These are phyloP conservation scores for Passiflora organensis DNA, from an alignment of 345 rosid genomes.

Conservation along the genomic window DNA sequence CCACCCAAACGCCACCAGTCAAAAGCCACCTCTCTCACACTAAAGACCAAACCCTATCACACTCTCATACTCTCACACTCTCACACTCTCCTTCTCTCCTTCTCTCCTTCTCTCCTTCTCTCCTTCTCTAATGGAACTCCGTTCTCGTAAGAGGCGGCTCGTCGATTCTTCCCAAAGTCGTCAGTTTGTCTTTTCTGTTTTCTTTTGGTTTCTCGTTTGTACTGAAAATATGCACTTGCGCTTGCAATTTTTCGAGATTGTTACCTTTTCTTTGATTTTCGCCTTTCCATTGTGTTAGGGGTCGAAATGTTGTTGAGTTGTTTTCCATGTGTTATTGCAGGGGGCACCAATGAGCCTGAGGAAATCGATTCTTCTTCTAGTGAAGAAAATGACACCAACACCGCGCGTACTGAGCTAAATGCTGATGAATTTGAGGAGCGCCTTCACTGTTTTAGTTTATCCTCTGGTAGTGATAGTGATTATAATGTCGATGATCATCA, in stretches of 20 bases:
- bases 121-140: slow-evolving; percentile 17
- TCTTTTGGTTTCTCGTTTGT: not conserved
- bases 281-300: too few relatives aligned
- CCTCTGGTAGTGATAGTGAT: slow-evolving; percentile 37
- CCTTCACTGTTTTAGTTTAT: slow-evolving; percentile 2
- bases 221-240: not conserved
- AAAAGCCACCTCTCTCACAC: too few relatives aligned
- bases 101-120: too few relatives aligned
- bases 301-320: not conserved
- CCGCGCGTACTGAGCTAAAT: not conserved
- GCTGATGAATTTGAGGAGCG: slow-evolving; percentile 12
- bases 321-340: not conserved
- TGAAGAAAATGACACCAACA: not conserved
- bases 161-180: not conserved
- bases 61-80: too few relatives aligned
- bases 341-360: not conserved
- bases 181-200: not conserved
- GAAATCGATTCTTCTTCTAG: not conserved
- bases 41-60: too few relatives aligned
- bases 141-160: slow-evolving; percentile 15
- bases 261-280: too few relatives aligned
- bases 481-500: slow-evolving; percentile 2
- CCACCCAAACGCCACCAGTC: too few relatives aligned
- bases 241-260: not conserved
- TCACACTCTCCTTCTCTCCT: too few relatives aligned